phyloP scores from a whole-genome alignment of 2,329 filamentous ascomycete species.

The Penicillium sclerotigenum region DNA sequence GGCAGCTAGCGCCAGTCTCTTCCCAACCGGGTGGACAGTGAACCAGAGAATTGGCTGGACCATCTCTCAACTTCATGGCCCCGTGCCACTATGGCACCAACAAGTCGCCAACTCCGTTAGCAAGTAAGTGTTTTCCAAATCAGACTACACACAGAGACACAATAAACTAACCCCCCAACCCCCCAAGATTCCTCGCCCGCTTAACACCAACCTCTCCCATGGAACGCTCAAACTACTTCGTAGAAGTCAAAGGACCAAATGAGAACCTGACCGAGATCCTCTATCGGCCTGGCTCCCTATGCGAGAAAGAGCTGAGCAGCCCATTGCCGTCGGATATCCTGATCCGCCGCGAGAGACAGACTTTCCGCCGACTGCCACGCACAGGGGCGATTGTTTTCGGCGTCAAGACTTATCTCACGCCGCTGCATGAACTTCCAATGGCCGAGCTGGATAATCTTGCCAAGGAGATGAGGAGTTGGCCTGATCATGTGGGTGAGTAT shows the following conservation, averaged over 20 bases:
- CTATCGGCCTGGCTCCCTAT: constrained; percentile 43
- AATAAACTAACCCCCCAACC: constrained; percentile 4
- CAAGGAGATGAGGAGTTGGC: constrained; percentile 47
- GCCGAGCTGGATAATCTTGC: constrained; percentile 43
- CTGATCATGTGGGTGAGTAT: constrained; percentile 44
- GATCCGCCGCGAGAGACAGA: constrained; percentile 51
- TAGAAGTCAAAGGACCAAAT: constrained; percentile 45
- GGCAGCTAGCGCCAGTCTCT: constrained; percentile 52
- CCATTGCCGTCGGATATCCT: constrained; percentile 42
- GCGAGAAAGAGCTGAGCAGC: constrained; percentile 37
- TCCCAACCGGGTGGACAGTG: constrained; percentile 53
- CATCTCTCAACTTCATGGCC: constrained; percentile 47
- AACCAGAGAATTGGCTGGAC: constrained; percentile 49
- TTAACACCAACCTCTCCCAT: constrained; percentile 44
- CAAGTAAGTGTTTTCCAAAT: constrained; percentile 32
- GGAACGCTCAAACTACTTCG: constrained; percentile 51
- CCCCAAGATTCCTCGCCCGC: constrained; percentile 47
- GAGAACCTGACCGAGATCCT: constrained; percentile 43
- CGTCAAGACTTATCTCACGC: constrained; percentile 48
- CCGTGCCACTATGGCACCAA: constrained; percentile 51
- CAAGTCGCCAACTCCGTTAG: constrained; percentile 44
- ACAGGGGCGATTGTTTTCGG: constrained; percentile 50
- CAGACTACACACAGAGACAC: neutral
- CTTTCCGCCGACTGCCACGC: constrained; percentile 47
- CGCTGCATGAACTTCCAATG: constrained; percentile 40